phyloP scores from a whole-genome alignment of 306 rosid species.

The Acacia crassicarpa region DNA sequence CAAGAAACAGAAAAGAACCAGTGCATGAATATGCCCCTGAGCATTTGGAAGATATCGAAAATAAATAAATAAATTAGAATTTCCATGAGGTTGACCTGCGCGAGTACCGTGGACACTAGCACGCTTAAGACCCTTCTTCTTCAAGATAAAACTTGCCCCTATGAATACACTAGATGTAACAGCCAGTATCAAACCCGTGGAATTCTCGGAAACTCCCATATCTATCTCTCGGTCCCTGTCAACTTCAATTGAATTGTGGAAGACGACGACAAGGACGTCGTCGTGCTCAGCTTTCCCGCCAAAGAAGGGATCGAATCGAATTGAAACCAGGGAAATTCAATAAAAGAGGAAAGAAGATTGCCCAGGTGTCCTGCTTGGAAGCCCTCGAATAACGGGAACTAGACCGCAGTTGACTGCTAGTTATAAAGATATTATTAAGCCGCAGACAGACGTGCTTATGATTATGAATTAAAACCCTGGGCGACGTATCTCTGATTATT shows the following conservation, averaged over 20 bases:
- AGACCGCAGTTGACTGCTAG: background rate
- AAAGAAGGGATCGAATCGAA: conserved; percentile 26
- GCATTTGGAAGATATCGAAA: background rate
- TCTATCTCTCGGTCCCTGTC: conserved; percentile 23
- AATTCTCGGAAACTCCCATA: conserved; percentile 70
- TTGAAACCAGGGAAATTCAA: conserved; percentile 4
- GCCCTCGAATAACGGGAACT: background rate
- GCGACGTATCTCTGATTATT: background rate
- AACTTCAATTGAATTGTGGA: conserved; percentile 16
- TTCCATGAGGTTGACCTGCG: conserved; percentile 57
- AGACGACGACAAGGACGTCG: background rate
- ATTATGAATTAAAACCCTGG: background rate
- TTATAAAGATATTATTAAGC: background rate
- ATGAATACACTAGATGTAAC: conserved; percentile 83
- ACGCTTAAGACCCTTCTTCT: conserved; percentile 92
- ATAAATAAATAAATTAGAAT: background rate
- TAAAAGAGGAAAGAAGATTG: background rate
- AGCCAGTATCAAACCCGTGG: conserved; percentile 71
- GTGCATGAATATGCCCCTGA: background rate
- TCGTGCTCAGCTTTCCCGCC: conserved; percentile 38
- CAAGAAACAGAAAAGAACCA: background rate
- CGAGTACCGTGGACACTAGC: conserved; percentile 77
- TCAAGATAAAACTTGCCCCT: conserved; percentile 87
- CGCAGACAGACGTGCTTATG: background rate
- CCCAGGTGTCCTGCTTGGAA: background rate